Base-by-base conservation (phyloP, 1,284 basidiomycete genomes). In the Ceratobasidium sp. region DNA sequence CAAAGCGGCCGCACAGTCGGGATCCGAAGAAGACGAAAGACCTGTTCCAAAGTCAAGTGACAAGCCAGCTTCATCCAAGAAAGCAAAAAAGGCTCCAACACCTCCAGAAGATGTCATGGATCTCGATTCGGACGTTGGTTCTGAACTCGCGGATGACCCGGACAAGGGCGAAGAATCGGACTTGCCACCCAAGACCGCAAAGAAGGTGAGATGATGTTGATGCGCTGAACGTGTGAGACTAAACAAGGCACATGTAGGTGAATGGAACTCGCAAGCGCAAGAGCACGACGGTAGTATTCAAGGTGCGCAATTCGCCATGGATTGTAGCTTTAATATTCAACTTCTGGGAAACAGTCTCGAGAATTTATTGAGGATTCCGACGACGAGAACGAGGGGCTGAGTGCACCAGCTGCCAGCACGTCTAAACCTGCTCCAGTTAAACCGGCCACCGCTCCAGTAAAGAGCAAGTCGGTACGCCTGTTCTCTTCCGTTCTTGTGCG, bases 321-420 rank as follows among this genome's bases (percentile, higher is more conserved):
- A 18, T 3, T 57, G 50, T 12, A 32, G 16, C 9, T 53, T 4
- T 4, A 10, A n/a, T 8, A 28, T 28, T 28, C n/a, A 67, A 59
- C 1, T 4, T 26, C n/a, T 10, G 28, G 3, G 34, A 6, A 39
- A 28, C 43, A 70, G 65, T 70, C 65, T 4, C 65, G 65, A 41
- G 65, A 70, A 50, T 70, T 70, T 58, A 70, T 70, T 9, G 65
- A 70, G 28, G 65, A 70, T 32, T 70, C 65, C 10, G 65, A 70
- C 21, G 65, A 70, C 41, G 65, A 70, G 36, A 55, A 55, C n/a
- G 55, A 70, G 50, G 48, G 32, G 1, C 23, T 67, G 10, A 48
- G 46, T 18, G 65, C 30, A 18, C 34, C 52, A 12, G 26, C 45
- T 55, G 34, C 64, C 10, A 45, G 53, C 41, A 70, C 55, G 23